These are phyloP conservation scores for Helotiales sp. DNA, from an alignment of 2,329 filamentous ascomycete genomes.

Conservation along the genomic window DNA sequence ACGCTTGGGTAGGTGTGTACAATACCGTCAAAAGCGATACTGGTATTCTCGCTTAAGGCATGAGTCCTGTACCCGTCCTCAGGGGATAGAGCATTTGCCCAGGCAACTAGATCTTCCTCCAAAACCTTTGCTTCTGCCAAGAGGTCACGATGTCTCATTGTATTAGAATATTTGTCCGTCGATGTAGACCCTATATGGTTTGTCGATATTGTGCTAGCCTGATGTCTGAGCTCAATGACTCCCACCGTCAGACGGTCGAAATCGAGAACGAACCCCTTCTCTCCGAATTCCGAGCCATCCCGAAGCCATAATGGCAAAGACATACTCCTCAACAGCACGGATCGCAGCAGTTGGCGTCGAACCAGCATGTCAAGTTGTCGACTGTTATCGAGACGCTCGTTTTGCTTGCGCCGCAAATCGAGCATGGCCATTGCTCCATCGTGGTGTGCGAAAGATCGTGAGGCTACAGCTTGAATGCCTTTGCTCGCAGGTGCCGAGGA, in stretches of 20 bases:
- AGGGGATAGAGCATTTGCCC: slow-evolving; percentile 8
- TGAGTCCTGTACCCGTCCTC: slow-evolving; percentile 6
- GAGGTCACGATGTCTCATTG: background rate
- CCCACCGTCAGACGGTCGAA: slow-evolving; percentile 6
- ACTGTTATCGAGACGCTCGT: background rate
- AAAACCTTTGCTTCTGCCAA: slow-evolving; percentile 7
- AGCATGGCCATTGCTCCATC: slow-evolving; percentile 6
- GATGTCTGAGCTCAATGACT: slow-evolving; percentile 6
- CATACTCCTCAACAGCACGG: background rate
- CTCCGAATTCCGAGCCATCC: background rate
- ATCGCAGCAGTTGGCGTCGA: background rate
- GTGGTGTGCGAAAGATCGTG: slow-evolving; percentile 7
- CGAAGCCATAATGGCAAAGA: background rate
- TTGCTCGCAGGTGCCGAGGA: background rate
- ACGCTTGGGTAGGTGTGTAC: slow-evolving; percentile 13
- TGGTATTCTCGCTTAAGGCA: background rate
- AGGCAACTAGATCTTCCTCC: slow-evolving; percentile 6
- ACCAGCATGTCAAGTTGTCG: background rate
- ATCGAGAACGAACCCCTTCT: slow-evolving; percentile 6
- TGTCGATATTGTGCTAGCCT: background rate
- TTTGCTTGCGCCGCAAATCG: background rate
- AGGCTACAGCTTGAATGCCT: slow-evolving; percentile 1
- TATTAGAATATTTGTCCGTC: background rate
- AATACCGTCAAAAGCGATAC: background rate
- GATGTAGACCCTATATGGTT: background rate